Conservation (phyloP, 2,329 filamentous ascomycete genomes). For the Sclerotinia sclerotiorum region DNA sequence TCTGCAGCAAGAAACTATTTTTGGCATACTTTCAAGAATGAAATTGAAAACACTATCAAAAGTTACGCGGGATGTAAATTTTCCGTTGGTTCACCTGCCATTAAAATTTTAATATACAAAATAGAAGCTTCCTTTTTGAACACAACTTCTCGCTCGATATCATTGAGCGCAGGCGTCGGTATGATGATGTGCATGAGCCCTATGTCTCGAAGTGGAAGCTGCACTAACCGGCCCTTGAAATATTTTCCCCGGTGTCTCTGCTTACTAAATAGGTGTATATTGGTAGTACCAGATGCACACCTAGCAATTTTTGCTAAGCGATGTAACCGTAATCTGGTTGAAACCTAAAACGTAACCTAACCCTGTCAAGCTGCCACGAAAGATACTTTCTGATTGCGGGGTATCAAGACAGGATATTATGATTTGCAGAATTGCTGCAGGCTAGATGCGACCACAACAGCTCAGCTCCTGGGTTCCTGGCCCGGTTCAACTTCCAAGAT, state of each 20-base stretch:
- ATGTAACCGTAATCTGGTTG: not conserved
- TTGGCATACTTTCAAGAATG: not conserved
- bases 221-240: not conserved
- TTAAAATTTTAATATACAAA: not conserved
- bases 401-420: not conserved
- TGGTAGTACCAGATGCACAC: not conserved
- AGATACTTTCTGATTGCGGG: constrained; percentile 1
- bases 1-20: not conserved
- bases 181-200: constrained; percentile 22
- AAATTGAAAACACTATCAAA: not conserved
- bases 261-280: not conserved
- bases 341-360: not conserved
- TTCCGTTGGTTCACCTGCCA: no score
- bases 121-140: not conserved
- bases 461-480: constrained; percentile 7
- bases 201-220: not conserved
- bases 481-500: not conserved
- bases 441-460: not conserved
- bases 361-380: not conserved
- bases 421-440: not conserved
- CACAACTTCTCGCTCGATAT: not conserved
- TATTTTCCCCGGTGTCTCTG: not conserved
- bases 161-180: not conserved
- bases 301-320: not conserved
- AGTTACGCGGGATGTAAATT: not conserved